These are phyloP conservation scores for Ogataea henricii DNA, from an alignment of 805 yeast genomes.

Conservation along the genomic window DNA sequence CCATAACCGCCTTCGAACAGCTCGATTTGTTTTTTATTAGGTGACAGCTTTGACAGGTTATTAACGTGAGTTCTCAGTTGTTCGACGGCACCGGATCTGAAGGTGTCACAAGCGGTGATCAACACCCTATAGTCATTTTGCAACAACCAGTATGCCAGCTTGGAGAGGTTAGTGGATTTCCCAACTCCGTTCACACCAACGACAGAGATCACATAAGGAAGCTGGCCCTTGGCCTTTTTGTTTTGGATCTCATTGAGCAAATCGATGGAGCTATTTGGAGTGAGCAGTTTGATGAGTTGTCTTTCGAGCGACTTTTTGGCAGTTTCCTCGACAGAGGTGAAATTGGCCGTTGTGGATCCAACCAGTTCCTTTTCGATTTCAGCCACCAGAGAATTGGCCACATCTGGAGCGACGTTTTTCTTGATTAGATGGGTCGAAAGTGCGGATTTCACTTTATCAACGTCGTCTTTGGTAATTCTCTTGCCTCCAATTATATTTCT, in stretches of 20 bases:
- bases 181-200: conserved; percentile 99
- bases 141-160: conserved; percentile 91
- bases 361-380: conserved; percentile 69
- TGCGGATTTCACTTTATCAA: conserved; percentile 62
- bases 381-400: conserved; percentile 69
- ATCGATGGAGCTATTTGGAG: conserved; percentile 91
- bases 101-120: conserved; percentile 96
- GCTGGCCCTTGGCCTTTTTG: conserved; percentile 36
- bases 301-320: conserved; percentile 66
- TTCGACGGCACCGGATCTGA: conserved; percentile 98
- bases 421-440: conserved; percentile 76
- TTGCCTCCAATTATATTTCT: conserved; percentile 69
- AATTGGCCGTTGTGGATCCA: conserved; percentile 70
- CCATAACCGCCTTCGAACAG: conserved; percentile 95
- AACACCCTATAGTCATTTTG: conserved; percentile 86
- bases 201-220: conserved; percentile 93
- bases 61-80: conserved; percentile 92
- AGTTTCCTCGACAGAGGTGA: conserved; percentile 74
- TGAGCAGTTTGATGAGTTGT: conserved; percentile 70
- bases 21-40: conserved; percentile 53
- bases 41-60: conserved; percentile 70
- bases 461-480: conserved; percentile 61
- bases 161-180: conserved; percentile 92
- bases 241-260: conserved; percentile 76
- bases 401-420: conserved; percentile 90